Conservation (phyloP, 2,329 filamentous ascomycete genomes). For the Colletotrichum filicis region DNA sequence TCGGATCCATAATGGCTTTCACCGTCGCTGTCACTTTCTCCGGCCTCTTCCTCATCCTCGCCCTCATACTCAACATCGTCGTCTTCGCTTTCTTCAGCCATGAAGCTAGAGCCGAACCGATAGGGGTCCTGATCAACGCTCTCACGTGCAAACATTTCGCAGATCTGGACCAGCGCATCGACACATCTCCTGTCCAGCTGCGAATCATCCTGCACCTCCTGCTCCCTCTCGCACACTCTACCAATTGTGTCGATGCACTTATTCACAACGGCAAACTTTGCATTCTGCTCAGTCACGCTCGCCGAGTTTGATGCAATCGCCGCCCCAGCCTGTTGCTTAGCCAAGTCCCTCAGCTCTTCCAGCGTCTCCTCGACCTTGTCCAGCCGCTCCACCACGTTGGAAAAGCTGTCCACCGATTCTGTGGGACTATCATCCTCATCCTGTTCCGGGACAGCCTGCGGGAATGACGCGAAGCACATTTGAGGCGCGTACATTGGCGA, state of each 20-base stretch:
- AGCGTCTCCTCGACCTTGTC: slow-evolving; percentile 20
- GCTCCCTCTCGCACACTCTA: slow-evolving; percentile 15
- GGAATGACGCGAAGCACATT: slow-evolving; percentile 26
- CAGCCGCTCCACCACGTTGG: background rate
- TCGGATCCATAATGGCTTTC: background rate
- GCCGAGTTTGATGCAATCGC: slow-evolving; percentile 4
- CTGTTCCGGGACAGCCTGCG: slow-evolving; percentile 9
- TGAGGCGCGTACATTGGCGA: slow-evolving; percentile 6
- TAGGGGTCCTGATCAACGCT: slow-evolving; percentile 10
- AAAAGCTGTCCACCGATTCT: slow-evolving; percentile 2
- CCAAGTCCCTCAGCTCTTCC: slow-evolving; percentile 17
- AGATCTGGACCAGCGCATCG: slow-evolving; percentile 20
- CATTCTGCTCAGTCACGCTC: background rate
- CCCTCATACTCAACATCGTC: slow-evolving; percentile 21
- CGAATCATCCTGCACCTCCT: background rate
- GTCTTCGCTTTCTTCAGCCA: slow-evolving; percentile 21
- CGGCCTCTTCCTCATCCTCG: background rate
- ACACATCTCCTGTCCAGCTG: slow-evolving; percentile 7
- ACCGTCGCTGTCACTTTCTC: background rate
- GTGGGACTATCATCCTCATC: slow-evolving; percentile 20
- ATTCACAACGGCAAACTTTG: slow-evolving; percentile 13
- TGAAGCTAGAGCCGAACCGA: slow-evolving; percentile 1
- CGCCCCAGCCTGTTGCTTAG: slow-evolving; percentile 17
- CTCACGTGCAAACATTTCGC: slow-evolving; percentile 32
- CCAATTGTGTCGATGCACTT: slow-evolving; percentile 30